Base-by-base conservation (phyloP, 345 rosid genomes). In the Melaleuca quinquenervia region DNA sequence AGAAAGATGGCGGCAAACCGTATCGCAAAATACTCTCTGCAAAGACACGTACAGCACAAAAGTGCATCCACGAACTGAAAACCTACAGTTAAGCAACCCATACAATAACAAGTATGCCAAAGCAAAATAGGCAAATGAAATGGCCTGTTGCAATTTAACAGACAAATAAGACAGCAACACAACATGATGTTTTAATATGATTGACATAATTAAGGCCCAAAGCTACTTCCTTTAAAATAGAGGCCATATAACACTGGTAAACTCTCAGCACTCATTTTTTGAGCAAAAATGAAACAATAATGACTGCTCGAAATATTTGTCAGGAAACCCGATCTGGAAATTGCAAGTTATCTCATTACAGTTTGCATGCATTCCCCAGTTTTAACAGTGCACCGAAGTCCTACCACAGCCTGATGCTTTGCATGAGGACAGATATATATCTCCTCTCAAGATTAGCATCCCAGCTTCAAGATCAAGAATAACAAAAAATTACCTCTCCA, bases 51-150 rank as follows among this genome's bases (percentile, higher is more conserved):
- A 98, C 95, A 87, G 98, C 99, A 93, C 98, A 98, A 86, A 98
- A 98, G 90, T 98, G 99, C 99, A 98, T 98, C 99, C 98, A 98
- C 18, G 98, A 94, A 91, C 95, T 95, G 88, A 98, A 98, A 90
- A 96, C 98, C 99, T 98, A 91, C 48, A 70, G 48, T 52, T 8
- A 44, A 52, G 48, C 60, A 83, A 83, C 55, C 21, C 48, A 83
- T 12, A 83, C 48, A 29, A 52, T 18, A 50, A 83, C n/a, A 83
- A 51, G n/a, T 11, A 51, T 83, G 58, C 45, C 45, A 1, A 26
- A 50, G 44, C 84, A 29, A 83, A 52, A n/a, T 83, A 52, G 44
- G 44, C 49, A 52, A 55, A 45, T 11, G 41, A 27, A 82, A 82
- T 52, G 41, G 48, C 26, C 10, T 22, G 52, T 41, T 82, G 36